Base-by-base conservation (phyloP, 2,329 filamentous ascomycete species). In the Alternaria postmessia region DNA sequence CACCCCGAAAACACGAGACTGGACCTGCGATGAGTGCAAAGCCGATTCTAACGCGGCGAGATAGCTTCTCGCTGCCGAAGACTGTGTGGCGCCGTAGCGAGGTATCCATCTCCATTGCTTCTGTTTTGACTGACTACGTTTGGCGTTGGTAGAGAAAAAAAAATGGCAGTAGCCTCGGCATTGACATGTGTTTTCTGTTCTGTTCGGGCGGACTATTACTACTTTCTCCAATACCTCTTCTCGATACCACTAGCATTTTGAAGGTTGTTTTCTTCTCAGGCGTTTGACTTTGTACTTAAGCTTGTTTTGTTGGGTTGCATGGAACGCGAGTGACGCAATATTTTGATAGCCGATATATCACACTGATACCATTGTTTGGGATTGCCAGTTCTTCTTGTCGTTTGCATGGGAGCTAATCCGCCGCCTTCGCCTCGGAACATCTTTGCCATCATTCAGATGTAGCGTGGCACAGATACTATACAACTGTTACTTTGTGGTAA, bases 21-120 rank as follows among this genome's bases (percentile, higher is more conserved):
- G 66, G 66, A 49, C 39, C 1, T 68, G 66, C 24, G 39, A 44
- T 20, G 62, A 65, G 7, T 68, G 66, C 42, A 59, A 32, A 42
- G 11, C 9, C 0, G 14, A 36, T 11, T 22, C 43, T 22, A 26
- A 28, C 1, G 34, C 26, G 22, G 36, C 26, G 28, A 48, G 6
- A 24, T 54, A 59, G 49, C 32, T 24, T 7, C 47, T 52, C 53
- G 24, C 32, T 14, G 18, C 44, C 20, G n/a, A 39, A 32, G 11
- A 28, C 4, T 43, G 9, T 12, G 5, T 30, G 6, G 24, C 22
- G 24, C 7, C n/a, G n/a, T 51, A 38, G 46, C 32, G 24, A 38
- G 46, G 46, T 14, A 12, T 7, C 32, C 6, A 38, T 36, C 30
- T 26, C 30, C 30, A 7, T 36, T 30, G 22, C 30, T 48, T n/a